A percentile compares a stretch with the other conserved stretches of the same genome.
phyloP scores from a whole-genome alignment of 148 eudicot genomes.

The Rhododendron ferrugineum region DNA sequence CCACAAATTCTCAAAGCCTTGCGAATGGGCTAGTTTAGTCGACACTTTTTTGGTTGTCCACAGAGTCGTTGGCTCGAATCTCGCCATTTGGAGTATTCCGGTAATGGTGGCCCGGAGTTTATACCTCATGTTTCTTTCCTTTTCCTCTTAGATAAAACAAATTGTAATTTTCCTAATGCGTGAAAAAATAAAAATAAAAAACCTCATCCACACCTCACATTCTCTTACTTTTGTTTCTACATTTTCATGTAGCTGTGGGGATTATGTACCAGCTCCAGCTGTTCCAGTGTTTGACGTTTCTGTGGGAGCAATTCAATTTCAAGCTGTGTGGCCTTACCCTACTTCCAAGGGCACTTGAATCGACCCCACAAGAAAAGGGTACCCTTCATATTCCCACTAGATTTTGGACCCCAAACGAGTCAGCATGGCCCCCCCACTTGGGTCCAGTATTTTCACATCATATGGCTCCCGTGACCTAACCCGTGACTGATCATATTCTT shows the following conservation, averaged over 20 bases:
- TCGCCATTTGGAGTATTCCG: no score
- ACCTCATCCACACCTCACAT: not conserved
- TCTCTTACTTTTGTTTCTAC: not conserved
- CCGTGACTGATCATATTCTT: not conserved
- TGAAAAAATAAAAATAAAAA: no score
- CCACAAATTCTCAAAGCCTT: no score
- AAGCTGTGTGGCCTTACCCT: not conserved
- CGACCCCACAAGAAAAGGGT: not conserved
- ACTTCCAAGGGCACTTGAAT: not conserved
- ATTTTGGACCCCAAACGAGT: not conserved
- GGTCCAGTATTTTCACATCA: not conserved
- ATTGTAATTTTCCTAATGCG: no score
- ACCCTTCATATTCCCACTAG: not conserved
- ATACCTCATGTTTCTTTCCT: no score
- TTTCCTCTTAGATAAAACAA: no score
- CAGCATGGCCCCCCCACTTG: not conserved
- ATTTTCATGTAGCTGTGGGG: not conserved
- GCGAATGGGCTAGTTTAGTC: no score
- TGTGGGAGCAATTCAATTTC: not conserved
- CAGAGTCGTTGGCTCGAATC: not conserved
- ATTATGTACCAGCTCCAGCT: not conserved
- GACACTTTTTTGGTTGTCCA: not conserved
- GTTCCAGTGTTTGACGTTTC: not conserved
- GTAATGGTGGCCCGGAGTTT: not conserved
- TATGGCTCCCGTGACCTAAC: not conserved